Conservation (phyloP, 495 filamentous ascomycete genomes). For the Aspergillus mulundensis region DNA sequence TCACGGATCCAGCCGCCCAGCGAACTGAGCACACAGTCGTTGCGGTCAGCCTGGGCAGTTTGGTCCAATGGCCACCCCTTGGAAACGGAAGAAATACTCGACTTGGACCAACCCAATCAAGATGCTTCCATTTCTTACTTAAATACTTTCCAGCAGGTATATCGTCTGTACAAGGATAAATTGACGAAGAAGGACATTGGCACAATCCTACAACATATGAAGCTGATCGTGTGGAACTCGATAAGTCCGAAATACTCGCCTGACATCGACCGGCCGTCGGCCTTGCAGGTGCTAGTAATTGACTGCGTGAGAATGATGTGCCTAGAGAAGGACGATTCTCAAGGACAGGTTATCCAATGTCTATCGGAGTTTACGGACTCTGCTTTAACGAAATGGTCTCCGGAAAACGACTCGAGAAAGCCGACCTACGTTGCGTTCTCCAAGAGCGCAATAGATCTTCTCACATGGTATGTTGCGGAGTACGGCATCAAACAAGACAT, state of each 20-base stretch:
- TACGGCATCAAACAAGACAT: slow-evolving; percentile 62
- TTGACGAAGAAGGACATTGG: slow-evolving; percentile 57
- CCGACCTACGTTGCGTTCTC: slow-evolving; percentile 86
- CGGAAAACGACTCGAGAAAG: slow-evolving; percentile 35
- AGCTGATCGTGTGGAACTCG: slow-evolving; percentile 62
- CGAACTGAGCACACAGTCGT: slow-evolving; percentile 51
- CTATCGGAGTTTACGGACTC: slow-evolving; percentile 62
- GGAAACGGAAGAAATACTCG: slow-evolving; percentile 41
- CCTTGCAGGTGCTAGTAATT: slow-evolving; percentile 69
- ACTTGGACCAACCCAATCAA: slow-evolving; percentile 58
- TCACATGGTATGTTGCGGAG: slow-evolving; percentile 58
- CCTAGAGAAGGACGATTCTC: slow-evolving; percentile 60
- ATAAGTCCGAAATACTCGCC: slow-evolving; percentile 71
- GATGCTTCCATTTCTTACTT: slow-evolving; percentile 77
- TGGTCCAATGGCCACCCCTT: slow-evolving; percentile 65
- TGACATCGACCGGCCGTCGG: slow-evolving; percentile 80
- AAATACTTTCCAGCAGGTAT: slow-evolving; percentile 69
- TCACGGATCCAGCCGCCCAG: slow-evolving; percentile 44
- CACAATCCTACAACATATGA: slow-evolving; percentile 49
- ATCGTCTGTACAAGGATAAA: slow-evolving; percentile 67
- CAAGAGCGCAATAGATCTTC: slow-evolving; percentile 65
- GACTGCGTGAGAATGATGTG: slow-evolving; percentile 69
- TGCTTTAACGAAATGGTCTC: slow-evolving; percentile 53
- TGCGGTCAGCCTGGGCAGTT: slow-evolving; percentile 65
- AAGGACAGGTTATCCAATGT: slow-evolving; percentile 62